Evolutionary conservation across 2,329 filamentous ascomycete genomes (phyloP).

Genomic region (Xylariales sp.): DNA sequence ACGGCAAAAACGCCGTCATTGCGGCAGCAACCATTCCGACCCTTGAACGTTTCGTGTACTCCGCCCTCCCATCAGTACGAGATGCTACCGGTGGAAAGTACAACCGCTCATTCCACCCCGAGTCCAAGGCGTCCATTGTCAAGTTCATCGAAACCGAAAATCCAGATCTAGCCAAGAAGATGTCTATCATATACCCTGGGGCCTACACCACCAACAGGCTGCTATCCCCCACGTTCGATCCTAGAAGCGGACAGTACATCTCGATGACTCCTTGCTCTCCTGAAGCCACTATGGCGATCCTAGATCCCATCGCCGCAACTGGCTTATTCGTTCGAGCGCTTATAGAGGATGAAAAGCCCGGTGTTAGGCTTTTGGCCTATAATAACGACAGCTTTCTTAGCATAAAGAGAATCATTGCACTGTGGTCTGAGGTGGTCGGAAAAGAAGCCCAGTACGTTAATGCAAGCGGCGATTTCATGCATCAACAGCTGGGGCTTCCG

Average conservation of each 20-base stretch:
- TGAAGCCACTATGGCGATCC: slow-evolving; percentile 28
- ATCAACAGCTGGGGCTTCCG: slow-evolving; percentile 25
- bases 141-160: slow-evolving; percentile 21
- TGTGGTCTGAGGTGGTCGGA: slow-evolving; percentile 31
- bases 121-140: slow-evolving; percentile 22
- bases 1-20: slow-evolving; percentile 20
- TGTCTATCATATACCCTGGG: slow-evolving; percentile 25
- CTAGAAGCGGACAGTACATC: slow-evolving; percentile 22
- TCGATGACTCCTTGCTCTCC: slow-evolving; percentile 22
- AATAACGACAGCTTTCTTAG: slow-evolving; percentile 30
- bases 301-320: slow-evolving; percentile 31
- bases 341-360: slow-evolving; percentile 31
- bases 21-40: slow-evolving; percentile 21
- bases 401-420: slow-evolving; percentile 23
- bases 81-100: slow-evolving; percentile 17
- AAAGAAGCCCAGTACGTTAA: slow-evolving; percentile 26
- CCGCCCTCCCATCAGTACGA: slow-evolving; percentile 16
- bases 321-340: slow-evolving; percentile 40
- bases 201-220: slow-evolving; percentile 26
- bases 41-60: slow-evolving; percentile 20
- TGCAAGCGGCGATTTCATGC: slow-evolving; percentile 26
- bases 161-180: slow-evolving; percentile 20
- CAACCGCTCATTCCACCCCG: slow-evolving; percentile 22
- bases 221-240: slow-evolving; percentile 22
- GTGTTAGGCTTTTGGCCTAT: slow-evolving; percentile 39